These are phyloP conservation scores for Aspergillus amoenus DNA, from an alignment of 2,329 filamentous ascomycete genomes.

Conservation along the genomic window DNA sequence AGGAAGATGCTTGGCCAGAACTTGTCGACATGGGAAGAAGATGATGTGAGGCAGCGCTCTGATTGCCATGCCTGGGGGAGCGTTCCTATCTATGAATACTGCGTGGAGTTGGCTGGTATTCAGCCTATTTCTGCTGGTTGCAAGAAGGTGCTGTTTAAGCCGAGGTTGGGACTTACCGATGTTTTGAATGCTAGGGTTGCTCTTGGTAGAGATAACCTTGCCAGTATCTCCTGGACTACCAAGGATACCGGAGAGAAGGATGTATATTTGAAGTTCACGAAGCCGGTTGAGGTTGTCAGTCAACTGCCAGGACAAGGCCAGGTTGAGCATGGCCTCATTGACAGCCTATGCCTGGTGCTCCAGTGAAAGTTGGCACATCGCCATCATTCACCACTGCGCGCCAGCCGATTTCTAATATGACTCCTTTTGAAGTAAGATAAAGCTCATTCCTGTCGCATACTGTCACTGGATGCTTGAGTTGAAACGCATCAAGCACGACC, in stretches of 20 bases:
- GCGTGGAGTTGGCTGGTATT: constrained; percentile 35
- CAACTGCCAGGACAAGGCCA: constrained; percentile 15
- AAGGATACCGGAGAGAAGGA: not conserved
- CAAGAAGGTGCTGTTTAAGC: constrained; percentile 20
- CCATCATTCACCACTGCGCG: no score
- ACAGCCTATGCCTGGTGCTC: not conserved
- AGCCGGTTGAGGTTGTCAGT: constrained; percentile 18
- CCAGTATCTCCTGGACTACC: constrained; percentile 19
- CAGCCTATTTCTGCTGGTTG: constrained; percentile 16
- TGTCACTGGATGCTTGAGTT: no score
- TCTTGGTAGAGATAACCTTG: constrained; percentile 23
- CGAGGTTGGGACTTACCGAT: constrained; percentile 16
- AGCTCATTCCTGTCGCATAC: no score
- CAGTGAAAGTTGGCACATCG: no score
- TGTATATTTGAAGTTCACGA: constrained; percentile 19
- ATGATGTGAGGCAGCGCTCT: constrained; percentile 43
- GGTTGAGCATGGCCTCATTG: constrained; percentile 19
- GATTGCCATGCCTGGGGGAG: constrained; percentile 49
- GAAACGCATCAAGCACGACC: no score
- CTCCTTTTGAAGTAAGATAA: no score
- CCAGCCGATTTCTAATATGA: no score
- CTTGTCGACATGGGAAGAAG: constrained; percentile 45
- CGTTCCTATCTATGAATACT: constrained; percentile 45
- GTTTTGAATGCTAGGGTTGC: constrained; percentile 21
- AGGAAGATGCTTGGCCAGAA: constrained; percentile 39